Conservation (phyloP, 345 rosid genomes). For the Syzygium oleosum region DNA sequence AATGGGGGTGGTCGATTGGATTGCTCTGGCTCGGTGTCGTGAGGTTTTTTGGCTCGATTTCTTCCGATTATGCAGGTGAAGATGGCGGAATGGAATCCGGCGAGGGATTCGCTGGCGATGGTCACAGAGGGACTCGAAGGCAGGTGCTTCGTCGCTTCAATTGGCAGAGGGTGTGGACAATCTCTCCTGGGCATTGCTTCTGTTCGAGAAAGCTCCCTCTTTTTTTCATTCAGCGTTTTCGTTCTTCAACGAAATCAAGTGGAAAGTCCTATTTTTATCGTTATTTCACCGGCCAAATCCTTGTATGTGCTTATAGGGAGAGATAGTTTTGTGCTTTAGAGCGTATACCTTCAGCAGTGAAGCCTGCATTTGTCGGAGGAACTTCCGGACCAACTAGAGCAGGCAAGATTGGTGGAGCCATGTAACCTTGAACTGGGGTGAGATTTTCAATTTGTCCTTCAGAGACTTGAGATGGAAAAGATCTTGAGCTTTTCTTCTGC, state of each 20-base stretch:
- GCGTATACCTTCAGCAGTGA: not conserved
- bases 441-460: not conserved
- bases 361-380: not conserved
- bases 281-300: not conserved
- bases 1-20: not conserved
- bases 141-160: not conserved
- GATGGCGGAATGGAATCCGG: not conserved
- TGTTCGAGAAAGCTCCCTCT: no score
- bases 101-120: not conserved
- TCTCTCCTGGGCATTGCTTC: not conserved
- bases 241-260: not conserved
- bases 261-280: not conserved
- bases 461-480: not conserved
- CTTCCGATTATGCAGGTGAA: not conserved
- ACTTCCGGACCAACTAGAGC: not conserved
- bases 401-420: not conserved
- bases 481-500: not conserved
- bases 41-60: not conserved
- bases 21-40: not conserved
- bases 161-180: not conserved
- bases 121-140: not conserved
- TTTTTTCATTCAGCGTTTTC: no score
- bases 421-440: not conserved
- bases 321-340: fast-evolving
- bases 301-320: not conserved